Evolutionary conservation across 2,329 filamentous ascomycete species (phyloP), one percentile per base, ranked within the genome.

Genomic region (Aspergillus arachidicola): DNA sequence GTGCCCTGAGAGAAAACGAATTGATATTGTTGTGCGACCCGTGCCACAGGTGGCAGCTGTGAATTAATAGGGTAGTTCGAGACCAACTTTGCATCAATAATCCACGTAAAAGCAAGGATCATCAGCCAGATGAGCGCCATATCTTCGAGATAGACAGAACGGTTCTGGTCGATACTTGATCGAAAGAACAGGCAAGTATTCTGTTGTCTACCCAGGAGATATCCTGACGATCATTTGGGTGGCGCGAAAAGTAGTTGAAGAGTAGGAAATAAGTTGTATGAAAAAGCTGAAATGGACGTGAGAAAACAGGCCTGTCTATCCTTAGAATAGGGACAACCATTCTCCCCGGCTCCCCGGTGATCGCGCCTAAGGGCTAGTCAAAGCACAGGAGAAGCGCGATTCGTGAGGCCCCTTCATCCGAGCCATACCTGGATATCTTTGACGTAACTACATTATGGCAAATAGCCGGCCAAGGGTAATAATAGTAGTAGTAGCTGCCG

Each of bases 1-100:
- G 93, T 96, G 45, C 88, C 87, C 30, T 69, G 69, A 14, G 79
- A 76, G 58, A 82, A 81, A 50, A 69, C 67, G 65, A 82, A 82
- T 54, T 69, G 66, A 65, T 78, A 83, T 2, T 84, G 82, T 69
- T 89, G 74, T 46, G 85, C 86, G 63, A 91, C 82, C 67, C 91
- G 86, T 23, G 92, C 93, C 59, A 94, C 89, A 4, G 90, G 89
- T 36, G 93, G 93, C 1, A 96, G 85, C 76, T 97, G 93, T 2
- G 91, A 89, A 77, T 95, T 96, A 76, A 96, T 84, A 0, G 93
- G 93, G 69, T 94, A 94, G 54, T 82, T 81, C 56, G 82, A 72
- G 62, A 67, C 72, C 66, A 79, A 75, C 62, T 71, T 72, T 54
- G 79, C 80, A 63, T 69, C 66, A 26, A 74, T 71, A 62, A 69